Percentiles rank a stretch among this genome's conserved stretches.
Conservation (phyloP, 2,329 filamentous ascomycete genomes). For the Acrodontium crateriforme region DNA sequence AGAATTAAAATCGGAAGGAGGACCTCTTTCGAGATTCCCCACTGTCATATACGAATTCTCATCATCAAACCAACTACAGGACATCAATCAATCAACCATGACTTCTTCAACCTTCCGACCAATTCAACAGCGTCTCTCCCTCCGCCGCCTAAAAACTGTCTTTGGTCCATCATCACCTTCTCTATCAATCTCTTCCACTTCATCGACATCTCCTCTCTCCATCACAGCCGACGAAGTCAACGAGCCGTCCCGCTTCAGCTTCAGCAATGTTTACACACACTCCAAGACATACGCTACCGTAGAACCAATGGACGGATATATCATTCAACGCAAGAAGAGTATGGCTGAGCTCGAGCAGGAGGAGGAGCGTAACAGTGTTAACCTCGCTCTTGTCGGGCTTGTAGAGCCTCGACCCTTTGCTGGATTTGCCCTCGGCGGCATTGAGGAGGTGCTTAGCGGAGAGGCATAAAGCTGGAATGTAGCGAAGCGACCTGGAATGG, state of each 20-base stretch:
- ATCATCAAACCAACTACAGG: not conserved
- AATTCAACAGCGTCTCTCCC: constrained; percentile 13
- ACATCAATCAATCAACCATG: constrained; percentile 2
- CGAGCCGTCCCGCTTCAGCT: constrained; percentile 12
- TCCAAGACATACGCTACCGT: constrained; percentile 4
- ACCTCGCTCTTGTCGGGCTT: constrained; percentile 11
- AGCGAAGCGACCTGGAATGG: no score
- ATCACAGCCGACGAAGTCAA: constrained; percentile 9
- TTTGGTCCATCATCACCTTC: constrained; percentile 8
- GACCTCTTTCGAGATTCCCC: not conserved
- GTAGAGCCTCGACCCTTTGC: constrained; percentile 19
- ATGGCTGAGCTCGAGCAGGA: constrained; percentile 19
- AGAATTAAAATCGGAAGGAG: not conserved
- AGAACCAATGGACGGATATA: constrained; percentile 2
- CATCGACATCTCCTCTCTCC: constrained; percentile 4
- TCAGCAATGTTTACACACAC: constrained; percentile 8
- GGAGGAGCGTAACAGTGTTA: constrained; percentile 13
- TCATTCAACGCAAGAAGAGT: constrained; percentile 19
- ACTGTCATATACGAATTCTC: not conserved
- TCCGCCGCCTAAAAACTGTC: constrained; percentile 16
- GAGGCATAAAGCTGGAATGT: constrained; percentile 7
- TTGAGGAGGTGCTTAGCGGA: constrained; percentile 20
- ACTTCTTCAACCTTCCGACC: constrained; percentile 5
- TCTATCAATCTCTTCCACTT: constrained; percentile 5
- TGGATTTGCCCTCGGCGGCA: constrained; percentile 14